Evolutionary conservation across 169 alveolate species (phyloP), one percentile per base, ranked within the genome.

Genomic region (Plasmodium yoelii): DNA sequence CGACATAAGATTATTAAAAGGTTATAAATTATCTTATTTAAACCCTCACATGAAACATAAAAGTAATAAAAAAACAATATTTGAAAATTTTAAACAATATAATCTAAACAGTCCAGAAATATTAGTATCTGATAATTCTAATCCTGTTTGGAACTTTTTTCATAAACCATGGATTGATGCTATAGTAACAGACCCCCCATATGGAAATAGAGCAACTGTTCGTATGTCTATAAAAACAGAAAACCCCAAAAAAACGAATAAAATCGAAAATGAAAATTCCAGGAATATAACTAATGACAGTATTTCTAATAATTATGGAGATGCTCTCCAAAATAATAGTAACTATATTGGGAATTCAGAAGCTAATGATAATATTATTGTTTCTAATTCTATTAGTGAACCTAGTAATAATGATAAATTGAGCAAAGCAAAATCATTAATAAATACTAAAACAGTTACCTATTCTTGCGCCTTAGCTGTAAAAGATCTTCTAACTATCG

Each of bases 101-200:
- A 80, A 75, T 19, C 72, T 94, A 26, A 72, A 55, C n/a, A 26
- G 59, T 1, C 95, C 96, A 8, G 95, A 90, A 9, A 92, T 94
- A 47, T n/a, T 94, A 8, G 80, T 67, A 12, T 67, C 92, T 28
- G 88, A 87, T 46, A 68, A 65, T 87, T 87, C 89, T 24, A 75
- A 68, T 13, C 87, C 86, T 22, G 55, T 72, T 42, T 90, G 88
- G 92, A 65, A 75, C 22, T 61, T 61, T 61, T 57, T 87, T 51
- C 82, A 67, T 87, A 95, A 73, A 97, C 96, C 93, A 42, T 95
- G 96, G 95, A 97, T 98, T 64, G 99, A 98, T 95, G 97, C 98
- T 5, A 97, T 98, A 28, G 94, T 98, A 26, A 96, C 99, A 56
- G 99, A 98, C 87, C 99, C 99, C 19, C 99, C 99, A 18, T 98